Percentiles rank a stretch among this genome's conserved stretches.
phyloP scores from a whole-genome alignment of 495 filamentous ascomycete genomes.

The Friedmanniomyces simplex region DNA sequence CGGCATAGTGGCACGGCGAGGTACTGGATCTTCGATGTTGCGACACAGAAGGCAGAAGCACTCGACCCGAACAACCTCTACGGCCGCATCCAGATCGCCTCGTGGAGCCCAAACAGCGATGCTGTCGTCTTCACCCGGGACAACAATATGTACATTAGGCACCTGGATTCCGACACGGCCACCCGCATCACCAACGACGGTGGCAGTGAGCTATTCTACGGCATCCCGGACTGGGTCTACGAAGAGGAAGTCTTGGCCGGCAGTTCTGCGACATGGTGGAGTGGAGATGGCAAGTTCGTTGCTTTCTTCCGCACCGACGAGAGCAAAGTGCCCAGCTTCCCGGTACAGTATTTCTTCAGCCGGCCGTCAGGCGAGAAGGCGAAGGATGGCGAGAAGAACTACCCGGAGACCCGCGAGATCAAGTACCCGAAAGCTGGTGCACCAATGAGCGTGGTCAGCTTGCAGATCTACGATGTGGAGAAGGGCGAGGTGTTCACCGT shows the following conservation, averaged over 20 bases:
- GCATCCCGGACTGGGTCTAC: constrained; percentile 98
- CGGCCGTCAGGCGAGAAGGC: constrained; percentile 71
- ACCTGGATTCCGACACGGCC: constrained; percentile 49
- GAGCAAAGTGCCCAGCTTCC: constrained; percentile 81
- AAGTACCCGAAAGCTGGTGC: constrained; percentile 97
- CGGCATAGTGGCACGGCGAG: constrained; percentile 72
- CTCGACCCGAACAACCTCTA: constrained; percentile 58
- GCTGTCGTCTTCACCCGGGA: constrained; percentile 72
- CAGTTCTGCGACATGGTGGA: constrained; percentile 89
- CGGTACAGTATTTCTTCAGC: constrained; percentile 85
- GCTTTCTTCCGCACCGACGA: constrained; percentile 92
- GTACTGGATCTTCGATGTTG: constrained; percentile 94
- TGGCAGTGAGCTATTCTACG: constrained; percentile 79
- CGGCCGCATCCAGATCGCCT: constrained; percentile 70
- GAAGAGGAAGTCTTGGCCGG: constrained; percentile 86
- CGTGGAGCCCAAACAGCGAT: constrained; percentile 83
- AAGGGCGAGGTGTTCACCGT: constrained; percentile 71
- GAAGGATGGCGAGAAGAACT: constrained; percentile 65
- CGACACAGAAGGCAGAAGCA: constrained; percentile 64
- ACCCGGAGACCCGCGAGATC: constrained; percentile 82
- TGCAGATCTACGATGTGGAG: constrained; percentile 83
- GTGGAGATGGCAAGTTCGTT: constrained; percentile 72
- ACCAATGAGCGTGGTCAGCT: constrained; percentile 77
- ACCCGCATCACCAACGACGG: constrained; percentile 77
- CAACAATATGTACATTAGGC: constrained; percentile 81